phyloP scores from a whole-genome alignment of 2,329 filamentous ascomycete genomes.

The Penicillium sp. region DNA sequence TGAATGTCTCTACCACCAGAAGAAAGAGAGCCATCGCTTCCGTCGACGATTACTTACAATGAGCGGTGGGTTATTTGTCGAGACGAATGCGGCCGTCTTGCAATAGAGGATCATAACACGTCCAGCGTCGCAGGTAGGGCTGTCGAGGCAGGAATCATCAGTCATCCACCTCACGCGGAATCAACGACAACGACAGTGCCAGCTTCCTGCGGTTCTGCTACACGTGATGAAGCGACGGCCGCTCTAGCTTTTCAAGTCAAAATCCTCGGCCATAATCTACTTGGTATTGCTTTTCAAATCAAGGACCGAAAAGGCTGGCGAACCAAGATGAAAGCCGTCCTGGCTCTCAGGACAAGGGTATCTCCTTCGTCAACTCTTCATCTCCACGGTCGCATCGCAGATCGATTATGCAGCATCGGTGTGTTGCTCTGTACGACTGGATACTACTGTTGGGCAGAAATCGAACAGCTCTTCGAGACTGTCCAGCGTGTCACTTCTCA shows the following conservation, averaged over 20 bases:
- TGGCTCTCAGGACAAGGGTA: too few relatives aligned
- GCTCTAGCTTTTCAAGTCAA: neutral
- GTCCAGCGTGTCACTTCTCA: neutral
- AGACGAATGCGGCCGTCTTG: too few relatives aligned
- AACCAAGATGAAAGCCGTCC: too few relatives aligned
- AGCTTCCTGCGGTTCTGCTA: neutral
- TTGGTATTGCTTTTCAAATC: neutral
- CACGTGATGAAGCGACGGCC: neutral
- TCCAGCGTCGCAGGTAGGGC: neutral
- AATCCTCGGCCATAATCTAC: neutral
- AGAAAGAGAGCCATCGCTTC: neutral
- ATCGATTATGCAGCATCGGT: too few relatives aligned
- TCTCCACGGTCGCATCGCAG: too few relatives aligned
- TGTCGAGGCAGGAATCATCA: neutral
- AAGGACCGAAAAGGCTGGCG: neutral
- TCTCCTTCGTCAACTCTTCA: too few relatives aligned
- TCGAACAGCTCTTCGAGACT: neutral
- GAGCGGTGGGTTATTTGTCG: neutral
- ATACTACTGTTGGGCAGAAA: neutral
- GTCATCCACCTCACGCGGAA: neutral
- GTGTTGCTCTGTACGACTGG: too few relatives aligned
- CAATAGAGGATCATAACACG: neutral
- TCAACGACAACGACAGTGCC: neutral
- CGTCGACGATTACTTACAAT: neutral
- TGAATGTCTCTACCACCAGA: neutral